A percentile compares a stretch with the other conserved stretches of the same genome.
phyloP scores from a whole-genome alignment of 2,329 filamentous ascomycete species.

The Penicillium sp. region DNA sequence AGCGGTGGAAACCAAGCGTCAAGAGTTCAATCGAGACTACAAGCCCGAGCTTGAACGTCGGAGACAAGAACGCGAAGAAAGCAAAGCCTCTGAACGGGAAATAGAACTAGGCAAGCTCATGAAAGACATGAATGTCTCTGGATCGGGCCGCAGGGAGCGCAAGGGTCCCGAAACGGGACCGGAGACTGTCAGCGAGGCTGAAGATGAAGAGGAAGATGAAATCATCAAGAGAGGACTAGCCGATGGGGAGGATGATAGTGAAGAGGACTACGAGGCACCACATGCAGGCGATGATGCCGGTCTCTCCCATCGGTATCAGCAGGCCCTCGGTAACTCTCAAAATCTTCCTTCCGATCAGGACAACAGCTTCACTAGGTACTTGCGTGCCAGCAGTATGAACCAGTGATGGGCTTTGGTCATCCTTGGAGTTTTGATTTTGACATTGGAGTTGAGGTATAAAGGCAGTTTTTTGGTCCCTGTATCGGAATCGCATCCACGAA shows the following conservation, averaged over 20 bases:
- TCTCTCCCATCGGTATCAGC: constrained; percentile 68
- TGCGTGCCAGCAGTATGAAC: constrained; percentile 37
- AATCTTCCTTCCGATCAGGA: constrained; percentile 42
- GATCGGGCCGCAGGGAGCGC: constrained; percentile 27
- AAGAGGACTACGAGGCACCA: constrained; percentile 52
- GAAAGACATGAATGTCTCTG: constrained; percentile 73
- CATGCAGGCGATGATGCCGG: constrained; percentile 58
- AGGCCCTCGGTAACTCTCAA: constrained; percentile 58
- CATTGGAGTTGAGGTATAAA: constrained; percentile 6
- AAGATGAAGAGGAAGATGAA: constrained; percentile 47
- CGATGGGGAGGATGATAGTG: constrained; percentile 46
- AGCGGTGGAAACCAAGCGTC: constrained; percentile 77
- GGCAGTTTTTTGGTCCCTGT: not conserved
- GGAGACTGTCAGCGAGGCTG: constrained; percentile 47
- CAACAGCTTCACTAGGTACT: constrained; percentile 48
- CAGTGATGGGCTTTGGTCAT: constrained; percentile 8
- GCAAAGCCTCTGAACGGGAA: constrained; percentile 65
- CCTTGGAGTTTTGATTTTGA: not conserved
- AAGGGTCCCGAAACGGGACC: constrained; percentile 27
- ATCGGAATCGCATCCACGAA: not conserved
- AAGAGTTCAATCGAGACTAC: constrained; percentile 87
- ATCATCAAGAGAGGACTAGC: constrained; percentile 41
- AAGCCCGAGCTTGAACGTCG: constrained; percentile 81
- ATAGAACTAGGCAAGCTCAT: constrained; percentile 87
- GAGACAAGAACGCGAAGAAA: constrained; percentile 66